Percentiles rank a stretch among this genome's conserved stretches.
These are phyloP conservation scores for Neurospora sp. DNA, from an alignment of 495 filamentous ascomycete species.

Conservation along the genomic window DNA sequence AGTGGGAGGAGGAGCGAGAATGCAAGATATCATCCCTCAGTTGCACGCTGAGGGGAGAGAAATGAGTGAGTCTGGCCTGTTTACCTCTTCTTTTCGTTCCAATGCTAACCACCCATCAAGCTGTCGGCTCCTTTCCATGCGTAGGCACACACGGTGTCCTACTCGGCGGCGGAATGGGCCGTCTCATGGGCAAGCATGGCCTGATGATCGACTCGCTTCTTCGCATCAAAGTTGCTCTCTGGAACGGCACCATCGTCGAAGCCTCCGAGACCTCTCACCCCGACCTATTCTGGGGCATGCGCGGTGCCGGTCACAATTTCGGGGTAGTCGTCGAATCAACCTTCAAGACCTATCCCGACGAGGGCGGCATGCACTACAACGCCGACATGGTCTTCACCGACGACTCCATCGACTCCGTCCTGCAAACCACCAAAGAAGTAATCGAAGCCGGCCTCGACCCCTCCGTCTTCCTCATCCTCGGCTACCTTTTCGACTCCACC, in stretches of 20 bases:
- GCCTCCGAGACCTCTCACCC: conserved; percentile 22
- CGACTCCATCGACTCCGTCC: conserved; percentile 40
- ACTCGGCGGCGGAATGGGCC: conserved; percentile 46
- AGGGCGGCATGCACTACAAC: conserved; percentile 9
- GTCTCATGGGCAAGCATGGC: conserved; percentile 39
- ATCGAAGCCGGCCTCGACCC: conserved; percentile 28
- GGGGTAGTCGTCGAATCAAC: conserved; percentile 33
- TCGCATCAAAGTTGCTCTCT: conserved; percentile 36
- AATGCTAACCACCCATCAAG: background rate
- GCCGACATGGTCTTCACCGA: conserved; percentile 39
- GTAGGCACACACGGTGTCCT: conserved; percentile 35
- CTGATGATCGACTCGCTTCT: conserved; percentile 40
- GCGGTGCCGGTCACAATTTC: conserved; percentile 47
- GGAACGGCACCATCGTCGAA: conserved; percentile 29
- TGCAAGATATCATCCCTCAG: conserved; percentile 1
- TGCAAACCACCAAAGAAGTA: conserved; percentile 32
- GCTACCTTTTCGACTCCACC: background rate
- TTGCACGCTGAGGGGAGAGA: background rate
- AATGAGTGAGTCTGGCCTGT: background rate
- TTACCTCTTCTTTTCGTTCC: background rate
- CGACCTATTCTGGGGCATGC: conserved; percentile 41
- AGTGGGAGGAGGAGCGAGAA: conserved; percentile 1
- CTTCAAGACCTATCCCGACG: background rate
- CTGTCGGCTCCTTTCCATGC: conserved; percentile 39
- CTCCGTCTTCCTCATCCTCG: conserved; percentile 25